Percentiles rank a stretch among this genome's conserved stretches.
Conservation (phyloP, 2,329 filamentous ascomycete genomes). For the Dryadomyces quercus-mongolicae region DNA sequence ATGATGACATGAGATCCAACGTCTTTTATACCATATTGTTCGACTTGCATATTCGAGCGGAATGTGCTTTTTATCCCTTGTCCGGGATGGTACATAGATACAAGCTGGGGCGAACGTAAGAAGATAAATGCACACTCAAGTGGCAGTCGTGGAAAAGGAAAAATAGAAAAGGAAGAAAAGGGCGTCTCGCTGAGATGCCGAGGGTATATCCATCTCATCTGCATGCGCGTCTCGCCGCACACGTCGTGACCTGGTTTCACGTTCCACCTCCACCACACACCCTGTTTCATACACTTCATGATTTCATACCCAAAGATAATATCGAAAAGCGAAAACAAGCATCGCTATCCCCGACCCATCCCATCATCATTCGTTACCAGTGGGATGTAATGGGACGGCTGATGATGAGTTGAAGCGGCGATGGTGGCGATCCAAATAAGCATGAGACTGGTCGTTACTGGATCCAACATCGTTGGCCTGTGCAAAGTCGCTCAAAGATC, state of each 20-base stretch:
- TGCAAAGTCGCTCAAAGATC: conserved; percentile 11
- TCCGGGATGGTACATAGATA: no score
- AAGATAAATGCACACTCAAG: neutral
- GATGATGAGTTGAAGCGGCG: conserved; percentile 27
- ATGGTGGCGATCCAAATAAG: neutral
- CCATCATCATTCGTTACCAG: conserved; percentile 16
- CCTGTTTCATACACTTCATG: neutral
- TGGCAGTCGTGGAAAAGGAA: neutral
- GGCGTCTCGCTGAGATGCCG: neutral
- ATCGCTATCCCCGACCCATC: conserved; percentile 29
- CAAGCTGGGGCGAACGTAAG: neutral
- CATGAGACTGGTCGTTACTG: neutral
- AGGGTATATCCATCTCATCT: conserved; percentile 2
- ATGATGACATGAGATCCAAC: neutral
- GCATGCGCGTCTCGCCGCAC: neutral
- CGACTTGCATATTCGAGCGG: no score
- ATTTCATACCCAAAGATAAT: neutral
- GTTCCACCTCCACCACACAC: neutral
- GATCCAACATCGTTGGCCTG: conserved; percentile 11
- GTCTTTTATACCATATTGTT: no score
- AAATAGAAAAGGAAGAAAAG: neutral
- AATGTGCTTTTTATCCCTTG: no score
- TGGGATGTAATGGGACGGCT: conserved; percentile 29
- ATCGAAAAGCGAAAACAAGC: neutral
- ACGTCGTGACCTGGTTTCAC: neutral